Evolutionary conservation across 1,139 yeast species (phyloP).

Genomic region (Diutina mesorugosa): DNA sequence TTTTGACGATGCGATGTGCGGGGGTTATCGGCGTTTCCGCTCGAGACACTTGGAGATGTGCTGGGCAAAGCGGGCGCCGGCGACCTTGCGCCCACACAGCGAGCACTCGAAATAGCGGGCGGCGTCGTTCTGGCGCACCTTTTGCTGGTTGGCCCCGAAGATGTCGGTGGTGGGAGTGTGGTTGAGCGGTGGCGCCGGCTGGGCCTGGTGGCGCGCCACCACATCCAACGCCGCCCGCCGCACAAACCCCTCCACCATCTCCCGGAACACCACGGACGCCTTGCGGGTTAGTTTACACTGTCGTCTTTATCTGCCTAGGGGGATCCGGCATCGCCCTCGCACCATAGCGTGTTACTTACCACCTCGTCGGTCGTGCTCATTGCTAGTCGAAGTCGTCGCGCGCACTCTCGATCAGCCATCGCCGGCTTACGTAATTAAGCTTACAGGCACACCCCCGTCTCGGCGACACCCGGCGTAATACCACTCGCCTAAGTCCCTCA

Average conservation of each 20-base stretch:
- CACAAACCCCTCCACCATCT: conserved; percentile 1
- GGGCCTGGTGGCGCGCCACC: background rate
- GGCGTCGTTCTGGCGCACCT: conserved; percentile 25
- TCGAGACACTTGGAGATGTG: conserved; percentile 81
- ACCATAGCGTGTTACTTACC: background rate
- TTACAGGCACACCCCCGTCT: no score
- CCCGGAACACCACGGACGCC: background rate
- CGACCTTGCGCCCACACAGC: conserved; percentile 74
- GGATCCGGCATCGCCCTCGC: background rate
- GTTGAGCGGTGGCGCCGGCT: conserved; percentile 1
- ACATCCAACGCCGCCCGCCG: conserved; percentile 1
- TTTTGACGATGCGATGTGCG: background rate
- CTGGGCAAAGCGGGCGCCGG: conserved; percentile 86
- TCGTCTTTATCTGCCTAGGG: background rate
- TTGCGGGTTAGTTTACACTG: background rate
- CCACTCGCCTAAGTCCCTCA: no score
- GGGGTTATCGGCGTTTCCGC: conserved; percentile 10
- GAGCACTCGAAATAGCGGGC: conserved; percentile 59
- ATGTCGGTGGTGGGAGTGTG: conserved; percentile 18
- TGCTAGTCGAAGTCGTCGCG: background rate
- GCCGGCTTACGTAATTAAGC: background rate
- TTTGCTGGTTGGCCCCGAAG: conserved; percentile 27
- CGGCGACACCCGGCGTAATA: no score
- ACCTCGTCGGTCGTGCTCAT: conserved; percentile 2
- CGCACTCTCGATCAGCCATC: background rate